phyloP scores from a whole-genome alignment of 441 rosid species.

The Gossypium aridum region DNA sequence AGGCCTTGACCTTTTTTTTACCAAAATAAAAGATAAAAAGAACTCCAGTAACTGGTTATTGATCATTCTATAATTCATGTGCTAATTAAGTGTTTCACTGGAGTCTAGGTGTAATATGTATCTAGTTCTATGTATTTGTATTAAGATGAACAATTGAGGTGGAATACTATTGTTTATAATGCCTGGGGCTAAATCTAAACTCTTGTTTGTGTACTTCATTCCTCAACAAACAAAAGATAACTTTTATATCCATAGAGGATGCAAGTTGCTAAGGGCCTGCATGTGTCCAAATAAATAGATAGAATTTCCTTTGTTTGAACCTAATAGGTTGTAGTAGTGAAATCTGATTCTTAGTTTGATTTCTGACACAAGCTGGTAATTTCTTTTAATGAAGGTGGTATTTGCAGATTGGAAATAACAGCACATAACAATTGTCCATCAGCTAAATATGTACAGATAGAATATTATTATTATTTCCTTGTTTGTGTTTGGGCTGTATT shows the following conservation, averaged over 20 bases:
- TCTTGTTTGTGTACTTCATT: background rate
- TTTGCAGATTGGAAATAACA: background rate
- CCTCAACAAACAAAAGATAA: background rate
- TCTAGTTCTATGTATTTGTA: background rate
- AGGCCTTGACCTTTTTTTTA: background rate
- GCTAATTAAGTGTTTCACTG: conserved; percentile 1
- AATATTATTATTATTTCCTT: background rate
- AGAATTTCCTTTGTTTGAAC: background rate
- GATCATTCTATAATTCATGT: background rate
- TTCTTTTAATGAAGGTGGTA: background rate
- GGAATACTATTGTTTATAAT: background rate
- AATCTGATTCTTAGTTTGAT: background rate
- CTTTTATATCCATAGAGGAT: background rate
- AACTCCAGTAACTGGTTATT: background rate
- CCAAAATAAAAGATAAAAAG: background rate
- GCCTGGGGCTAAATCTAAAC: background rate
- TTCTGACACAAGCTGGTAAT: background rate
- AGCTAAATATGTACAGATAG: background rate
- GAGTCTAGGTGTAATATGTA: background rate
- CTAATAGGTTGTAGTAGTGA: background rate
- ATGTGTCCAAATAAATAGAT: background rate
- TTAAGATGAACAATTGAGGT: background rate
- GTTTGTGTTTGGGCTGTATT: background rate
- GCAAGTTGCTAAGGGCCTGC: background rate
- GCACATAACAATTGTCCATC: background rate